A percentile compares a stretch with the other conserved stretches of the same genome.
phyloP scores from a whole-genome alignment of 2,329 filamentous ascomycete genomes.

The Pseudocercospora musae region DNA sequence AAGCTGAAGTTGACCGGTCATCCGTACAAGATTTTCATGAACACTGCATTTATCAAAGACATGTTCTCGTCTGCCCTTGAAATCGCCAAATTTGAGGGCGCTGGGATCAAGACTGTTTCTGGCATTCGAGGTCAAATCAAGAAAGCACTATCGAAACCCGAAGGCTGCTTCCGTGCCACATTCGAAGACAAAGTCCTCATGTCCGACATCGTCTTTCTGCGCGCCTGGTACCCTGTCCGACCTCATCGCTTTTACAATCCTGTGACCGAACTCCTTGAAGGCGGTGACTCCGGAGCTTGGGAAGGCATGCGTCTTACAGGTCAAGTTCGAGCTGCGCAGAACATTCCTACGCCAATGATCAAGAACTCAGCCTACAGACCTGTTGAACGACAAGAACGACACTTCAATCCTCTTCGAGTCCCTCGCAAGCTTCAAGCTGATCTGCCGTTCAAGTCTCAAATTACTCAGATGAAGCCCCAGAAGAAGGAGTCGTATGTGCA shows the following conservation, averaged over 20 bases:
- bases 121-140: constrained; percentile 97
- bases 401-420: constrained; percentile 64
- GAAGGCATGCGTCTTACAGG: constrained; percentile 91
- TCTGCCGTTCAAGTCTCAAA: constrained; percentile 90
- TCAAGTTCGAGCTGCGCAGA: constrained; percentile 75
- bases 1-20: constrained; percentile 94
- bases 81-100: constrained; percentile 97
- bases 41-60: constrained; percentile 96
- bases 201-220: constrained; percentile 92
- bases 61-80: constrained; percentile 95
- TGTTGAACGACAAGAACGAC: constrained; percentile 50
- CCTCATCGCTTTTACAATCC: constrained; percentile 97
- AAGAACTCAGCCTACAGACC: constrained; percentile 82
- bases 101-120: constrained; percentile 91
- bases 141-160: constrained; percentile 84
- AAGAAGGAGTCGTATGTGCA: constrained; percentile 83
- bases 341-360: constrained; percentile 70
- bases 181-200: constrained; percentile 99
- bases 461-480: constrained; percentile 75
- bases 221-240: constrained; percentile 95
- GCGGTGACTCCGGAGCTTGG: constrained; percentile 57
- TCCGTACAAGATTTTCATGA: constrained; percentile 98
- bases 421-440: constrained; percentile 75
- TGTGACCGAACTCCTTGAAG: constrained; percentile 82
- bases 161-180: constrained; percentile 92